Percentiles rank a stretch among this genome's conserved stretches.
Evolutionary conservation across 2,329 filamentous ascomycete species (phyloP).

Genomic region (Colletotrichum gigasporum): DNA sequence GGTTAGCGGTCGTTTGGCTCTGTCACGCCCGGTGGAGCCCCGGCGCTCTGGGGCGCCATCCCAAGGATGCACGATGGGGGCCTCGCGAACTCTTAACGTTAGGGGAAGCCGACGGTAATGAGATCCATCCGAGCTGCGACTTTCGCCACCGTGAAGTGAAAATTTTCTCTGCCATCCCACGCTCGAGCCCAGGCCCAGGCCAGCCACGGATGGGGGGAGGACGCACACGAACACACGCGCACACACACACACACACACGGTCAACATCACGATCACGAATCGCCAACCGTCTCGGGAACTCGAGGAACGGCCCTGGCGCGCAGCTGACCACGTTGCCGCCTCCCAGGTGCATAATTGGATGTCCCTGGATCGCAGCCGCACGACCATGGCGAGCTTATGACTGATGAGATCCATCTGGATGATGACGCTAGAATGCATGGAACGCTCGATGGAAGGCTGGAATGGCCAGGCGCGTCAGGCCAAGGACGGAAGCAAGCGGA

Average conservation of each 20-base stretch:
- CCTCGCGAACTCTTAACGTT: conserved; percentile 33
- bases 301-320: neutral
- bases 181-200: too few species aligned
- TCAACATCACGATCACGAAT: neutral
- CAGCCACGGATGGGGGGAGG: too few species aligned
- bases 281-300: neutral
- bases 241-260: neutral
- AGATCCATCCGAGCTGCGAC: conserved; percentile 29
- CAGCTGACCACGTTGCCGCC: conserved; percentile 22
- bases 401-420: conserved; percentile 31
- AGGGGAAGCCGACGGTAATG: conserved; percentile 30
- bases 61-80: conserved; percentile 21
- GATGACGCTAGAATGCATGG: conserved; percentile 24
- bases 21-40: conserved; percentile 22
- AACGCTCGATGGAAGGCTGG: conserved; percentile 25
- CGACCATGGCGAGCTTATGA: conserved; percentile 30
- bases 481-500: conserved; percentile 31
- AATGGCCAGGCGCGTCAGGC: conserved; percentile 18
- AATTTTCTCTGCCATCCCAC: conserved; percentile 21
- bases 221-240: conserved; percentile 5
- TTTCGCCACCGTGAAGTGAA: conserved; percentile 26
- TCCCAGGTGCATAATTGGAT: conserved; percentile 9
- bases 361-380: conserved; percentile 9
- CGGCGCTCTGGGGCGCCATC: conserved; percentile 14
- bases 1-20: conserved; percentile 25